Conservation (phyloP, 176 grass and related monocot genomes). For the Rhynchospora pubera region DNA sequence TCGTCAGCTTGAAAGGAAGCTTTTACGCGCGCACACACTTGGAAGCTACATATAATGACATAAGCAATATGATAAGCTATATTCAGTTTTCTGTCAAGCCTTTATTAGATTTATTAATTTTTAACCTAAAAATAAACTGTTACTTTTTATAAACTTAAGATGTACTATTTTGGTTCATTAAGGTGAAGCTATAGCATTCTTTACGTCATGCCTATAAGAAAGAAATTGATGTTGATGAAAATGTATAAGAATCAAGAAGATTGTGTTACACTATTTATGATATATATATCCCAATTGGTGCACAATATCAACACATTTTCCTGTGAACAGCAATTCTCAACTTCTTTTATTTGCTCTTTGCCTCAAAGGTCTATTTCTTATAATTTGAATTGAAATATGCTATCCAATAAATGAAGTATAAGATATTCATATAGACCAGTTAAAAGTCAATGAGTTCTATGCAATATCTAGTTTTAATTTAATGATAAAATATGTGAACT, state of each 20-base stretch:
- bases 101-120: neutral
- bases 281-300: no score
- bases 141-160: neutral
- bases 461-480: no score
- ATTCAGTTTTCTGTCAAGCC: neutral
- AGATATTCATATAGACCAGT: neutral
- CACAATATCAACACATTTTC: neutral
- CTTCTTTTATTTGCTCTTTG: neutral
- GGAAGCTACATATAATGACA: no score
- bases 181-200: no score
- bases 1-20: neutral
- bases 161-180: neutral
- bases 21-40: no score
- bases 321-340: neutral
- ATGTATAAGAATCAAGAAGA: no score
- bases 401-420: neutral
- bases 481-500: no score
- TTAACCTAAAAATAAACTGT: neutral
- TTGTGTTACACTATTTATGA: no score
- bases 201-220: no score
- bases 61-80: neutral
- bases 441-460: neutral
- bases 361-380: neutral
- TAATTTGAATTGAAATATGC: neutral
- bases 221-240: no score